phyloP scores from a whole-genome alignment of 768 basidiomycete species.

The Pleurotus giganteus region DNA sequence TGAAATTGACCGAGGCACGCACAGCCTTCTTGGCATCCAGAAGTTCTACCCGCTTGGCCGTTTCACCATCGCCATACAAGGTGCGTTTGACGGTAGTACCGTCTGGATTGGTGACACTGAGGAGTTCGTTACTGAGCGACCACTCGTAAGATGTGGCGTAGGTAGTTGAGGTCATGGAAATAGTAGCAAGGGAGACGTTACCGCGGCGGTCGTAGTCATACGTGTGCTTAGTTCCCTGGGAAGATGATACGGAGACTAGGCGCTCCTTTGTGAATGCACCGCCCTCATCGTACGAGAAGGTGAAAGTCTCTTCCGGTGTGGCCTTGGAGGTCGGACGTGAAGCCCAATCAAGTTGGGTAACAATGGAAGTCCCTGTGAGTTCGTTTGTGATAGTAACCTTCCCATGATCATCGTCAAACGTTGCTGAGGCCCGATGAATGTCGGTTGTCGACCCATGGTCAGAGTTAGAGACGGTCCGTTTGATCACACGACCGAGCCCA shows the following conservation, averaged over 20 bases:
- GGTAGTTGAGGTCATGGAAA: background rate
- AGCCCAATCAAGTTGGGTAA: constrained; percentile 3
- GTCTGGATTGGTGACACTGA: background rate
- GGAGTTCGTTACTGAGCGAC: constrained; percentile 5
- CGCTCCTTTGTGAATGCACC: background rate
- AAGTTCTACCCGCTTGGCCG: background rate
- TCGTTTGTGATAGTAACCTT: constrained; percentile 5
- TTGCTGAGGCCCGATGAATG: background rate
- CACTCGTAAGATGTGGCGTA: constrained; percentile 1
- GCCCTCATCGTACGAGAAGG: background rate
- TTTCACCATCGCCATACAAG: constrained; percentile 3
- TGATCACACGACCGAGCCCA: constrained; percentile 5
- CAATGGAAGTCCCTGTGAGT: background rate
- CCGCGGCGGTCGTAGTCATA: constrained; percentile 5
- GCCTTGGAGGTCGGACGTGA: background rate
- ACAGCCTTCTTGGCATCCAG: background rate
- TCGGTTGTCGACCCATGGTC: background rate
- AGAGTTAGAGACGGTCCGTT: background rate
- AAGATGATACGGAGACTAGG: background rate
- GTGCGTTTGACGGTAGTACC: background rate
- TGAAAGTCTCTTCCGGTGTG: constrained; percentile 1
- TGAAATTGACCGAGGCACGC: constrained; percentile 4
- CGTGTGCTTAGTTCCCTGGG: background rate
- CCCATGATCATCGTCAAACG: background rate
- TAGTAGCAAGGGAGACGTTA: background rate